phyloP scores from a whole-genome alignment of 1,139 yeast genomes.

The Blastobotrys capitulatus region DNA sequence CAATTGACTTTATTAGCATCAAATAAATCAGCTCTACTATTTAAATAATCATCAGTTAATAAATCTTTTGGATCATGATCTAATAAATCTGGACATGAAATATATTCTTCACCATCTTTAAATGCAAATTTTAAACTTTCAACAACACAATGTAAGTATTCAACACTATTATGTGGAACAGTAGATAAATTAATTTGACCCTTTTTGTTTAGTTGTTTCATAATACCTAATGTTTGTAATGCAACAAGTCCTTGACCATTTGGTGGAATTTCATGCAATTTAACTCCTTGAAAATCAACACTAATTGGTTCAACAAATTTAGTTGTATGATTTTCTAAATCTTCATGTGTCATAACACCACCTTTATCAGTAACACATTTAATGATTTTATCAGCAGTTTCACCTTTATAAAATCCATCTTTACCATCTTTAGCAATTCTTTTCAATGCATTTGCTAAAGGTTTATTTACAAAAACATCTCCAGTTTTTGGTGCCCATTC shows the following conservation, averaged over 20 bases:
- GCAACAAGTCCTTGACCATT: conserved; percentile 79
- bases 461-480: conserved; percentile 49
- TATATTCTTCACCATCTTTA: conserved; percentile 71
- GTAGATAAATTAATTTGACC: conserved; percentile 43
- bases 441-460: conserved; percentile 50
- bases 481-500: conserved; percentile 52
- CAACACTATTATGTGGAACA: conserved; percentile 62
- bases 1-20: conserved; percentile 38
- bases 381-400: conserved; percentile 61
- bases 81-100: conserved; percentile 44
- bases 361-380: conserved; percentile 46
- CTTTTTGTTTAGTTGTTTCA: conserved; percentile 45
- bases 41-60: conserved; percentile 41
- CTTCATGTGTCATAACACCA: conserved; percentile 52
- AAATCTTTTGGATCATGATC: conserved; percentile 39
- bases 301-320: conserved; percentile 58
- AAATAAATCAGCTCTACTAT: conserved; percentile 47
- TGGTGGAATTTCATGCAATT: conserved; percentile 74
- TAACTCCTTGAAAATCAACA: conserved; percentile 38
- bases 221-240: conserved; percentile 58
- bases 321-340: conserved; percentile 51
- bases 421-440: conserved; percentile 53
- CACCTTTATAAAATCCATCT: conserved; percentile 64
- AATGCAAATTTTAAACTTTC: conserved; percentile 72
- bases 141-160: conserved; percentile 61